Base-by-base conservation (phyloP, 495 filamentous ascomycete genomes). In the Pyrenula aspistea region DNA sequence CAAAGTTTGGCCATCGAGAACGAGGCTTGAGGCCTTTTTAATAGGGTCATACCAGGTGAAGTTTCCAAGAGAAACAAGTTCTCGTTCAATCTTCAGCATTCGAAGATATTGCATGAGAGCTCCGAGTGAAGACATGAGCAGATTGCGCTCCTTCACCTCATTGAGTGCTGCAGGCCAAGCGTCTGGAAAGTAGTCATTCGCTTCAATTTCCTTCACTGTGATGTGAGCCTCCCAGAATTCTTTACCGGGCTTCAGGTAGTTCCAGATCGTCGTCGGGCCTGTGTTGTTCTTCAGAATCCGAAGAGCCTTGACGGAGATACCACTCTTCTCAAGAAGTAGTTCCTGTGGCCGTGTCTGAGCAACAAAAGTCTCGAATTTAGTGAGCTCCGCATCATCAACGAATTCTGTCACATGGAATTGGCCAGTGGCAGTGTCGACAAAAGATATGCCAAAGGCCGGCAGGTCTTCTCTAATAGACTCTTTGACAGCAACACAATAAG, bases 251-350 rank as follows among this genome's bases (percentile, higher is more conserved):
- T 94, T 96, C 53, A 96, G 71, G 62, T 94, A 77, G 64, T 97
- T 97, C 91, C 91, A 96, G 60, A 97, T 87, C 1, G 94, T 96
- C 1, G 87, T 95, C 1, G 91, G 92, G 1, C 80, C 77, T 3
- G 91, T 96, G 65, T 93, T 97, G 69, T 94, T 96, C 70, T 96
- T 97, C 60, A 99, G 69, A 53, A 97, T 97, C n/a, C 93, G 88
- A 58, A 93, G 63, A 1, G 87, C 87, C 65, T 90, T 91, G 15
- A 83, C 81, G 0, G 92, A 95, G 47, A 96, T 75, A 53, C 75
- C 83, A 10, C 83, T 85, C 71, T 96, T 97, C 67, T 99, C 94
- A 1, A 99, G 73, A 15, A 99, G 70, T 54, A 99, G 64, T 67
- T 99, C 94, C 23, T 87, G 87, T 1, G 94, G 94, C 15, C 86